phyloP scores from a whole-genome alignment of 2,329 filamentous ascomycete genomes.

The Cladosporium cucumerinum region DNA sequence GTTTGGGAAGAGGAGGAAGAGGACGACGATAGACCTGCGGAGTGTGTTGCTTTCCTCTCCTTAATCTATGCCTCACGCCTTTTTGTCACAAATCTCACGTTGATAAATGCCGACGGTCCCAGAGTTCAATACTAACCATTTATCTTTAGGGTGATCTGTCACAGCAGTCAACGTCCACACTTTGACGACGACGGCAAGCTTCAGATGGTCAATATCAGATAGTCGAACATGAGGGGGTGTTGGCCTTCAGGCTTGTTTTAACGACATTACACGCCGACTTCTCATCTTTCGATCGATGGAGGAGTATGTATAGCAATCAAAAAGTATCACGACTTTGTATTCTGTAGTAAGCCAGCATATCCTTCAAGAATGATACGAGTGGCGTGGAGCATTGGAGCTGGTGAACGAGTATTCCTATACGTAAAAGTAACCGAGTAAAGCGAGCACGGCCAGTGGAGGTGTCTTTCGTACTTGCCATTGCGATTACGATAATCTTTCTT shows the following conservation, averaged over 20 bases:
- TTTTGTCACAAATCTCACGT: not conserved
- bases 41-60: not conserved
- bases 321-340: too few species aligned
- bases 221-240: not conserved
- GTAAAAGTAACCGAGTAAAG: too few species aligned
- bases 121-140: not conserved
- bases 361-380: not conserved
- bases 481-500: not conserved
- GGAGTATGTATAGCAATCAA: not conserved
- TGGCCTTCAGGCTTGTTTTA: not conserved
- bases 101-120: too few species aligned
- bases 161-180: not conserved
- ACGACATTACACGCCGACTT: not conserved
- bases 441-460: too few species aligned
- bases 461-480: not conserved
- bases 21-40: not conserved
- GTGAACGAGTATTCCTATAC: too few species aligned
- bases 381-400: not conserved
- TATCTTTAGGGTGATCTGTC: not conserved
- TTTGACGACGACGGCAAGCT: not conserved
- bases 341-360: not conserved
- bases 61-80: not conserved
- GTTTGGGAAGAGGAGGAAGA: too few species aligned
- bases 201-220: not conserved
- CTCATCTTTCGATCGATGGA: not conserved